These are phyloP conservation scores for Alliaria petiolata DNA, from an alignment of 345 rosid genomes.

Conservation along the genomic window DNA sequence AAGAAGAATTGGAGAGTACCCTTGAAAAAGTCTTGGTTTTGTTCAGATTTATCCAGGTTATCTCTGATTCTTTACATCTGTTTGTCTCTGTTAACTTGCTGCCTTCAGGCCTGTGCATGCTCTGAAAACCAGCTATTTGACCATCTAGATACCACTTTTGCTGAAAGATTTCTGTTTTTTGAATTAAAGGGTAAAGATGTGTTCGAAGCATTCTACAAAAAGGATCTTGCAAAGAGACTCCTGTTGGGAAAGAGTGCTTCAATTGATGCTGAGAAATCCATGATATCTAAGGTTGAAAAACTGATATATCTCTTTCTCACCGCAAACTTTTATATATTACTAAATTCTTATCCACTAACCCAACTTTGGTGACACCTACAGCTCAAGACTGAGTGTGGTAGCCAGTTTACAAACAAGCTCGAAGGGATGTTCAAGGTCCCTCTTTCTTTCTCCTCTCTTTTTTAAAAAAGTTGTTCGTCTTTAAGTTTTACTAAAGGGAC, in stretches of 20 bases:
- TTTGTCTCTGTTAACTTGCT: slow-evolving; percentile 2
- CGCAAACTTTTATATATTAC: background rate
- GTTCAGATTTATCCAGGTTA: slow-evolving; percentile 97
- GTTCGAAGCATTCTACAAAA: slow-evolving; percentile 96
- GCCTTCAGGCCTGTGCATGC: background rate
- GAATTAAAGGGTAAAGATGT: slow-evolving; percentile 90
- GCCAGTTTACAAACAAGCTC: slow-evolving; percentile 97
- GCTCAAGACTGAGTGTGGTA: slow-evolving; percentile 98
- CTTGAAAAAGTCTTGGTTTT: slow-evolving; percentile 96
- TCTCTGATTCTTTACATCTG: background rate
- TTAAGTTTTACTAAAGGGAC: background rate
- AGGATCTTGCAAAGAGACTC: slow-evolving; percentile 96
- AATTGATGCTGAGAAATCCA: slow-evolving; percentile 97
- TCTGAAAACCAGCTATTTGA: background rate
- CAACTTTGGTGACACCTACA: slow-evolving; percentile 38
- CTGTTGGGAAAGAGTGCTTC: slow-evolving; percentile 97
- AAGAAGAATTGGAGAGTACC: slow-evolving; percentile 97
- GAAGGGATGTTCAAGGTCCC: slow-evolving; percentile 99
- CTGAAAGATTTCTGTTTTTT: slow-evolving; percentile 14
- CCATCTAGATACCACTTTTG: slow-evolving; percentile 8
- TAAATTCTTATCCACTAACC: slow-evolving; percentile 26
- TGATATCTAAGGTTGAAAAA: slow-evolving; percentile 85
- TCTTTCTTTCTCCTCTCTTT: slow-evolving; percentile 5
- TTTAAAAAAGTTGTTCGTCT: background rate
- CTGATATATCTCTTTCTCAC: background rate